A percentile compares a stretch with the other conserved stretches of the same genome.
Evolutionary conservation across 768 basidiomycete genomes (phyloP).

Genomic region (Hericium erinaceus): DNA sequence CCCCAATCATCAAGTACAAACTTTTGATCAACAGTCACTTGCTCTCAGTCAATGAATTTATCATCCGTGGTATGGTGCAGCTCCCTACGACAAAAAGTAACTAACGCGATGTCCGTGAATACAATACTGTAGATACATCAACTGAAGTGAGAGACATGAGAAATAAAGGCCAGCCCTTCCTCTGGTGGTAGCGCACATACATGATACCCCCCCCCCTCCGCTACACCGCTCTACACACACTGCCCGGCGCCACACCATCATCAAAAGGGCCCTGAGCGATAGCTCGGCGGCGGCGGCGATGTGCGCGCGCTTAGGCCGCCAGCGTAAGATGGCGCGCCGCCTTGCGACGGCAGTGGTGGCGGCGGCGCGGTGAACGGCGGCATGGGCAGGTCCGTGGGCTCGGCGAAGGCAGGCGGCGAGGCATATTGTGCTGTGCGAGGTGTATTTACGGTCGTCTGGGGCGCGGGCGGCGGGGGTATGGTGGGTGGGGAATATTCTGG

Average conservation of each 20-base stretch:
- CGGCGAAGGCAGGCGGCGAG: too few relatives aligned
- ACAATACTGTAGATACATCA: background rate
- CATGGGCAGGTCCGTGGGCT: too few relatives aligned
- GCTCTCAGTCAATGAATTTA: too few relatives aligned
- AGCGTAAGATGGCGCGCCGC: background rate
- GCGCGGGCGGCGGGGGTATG: background rate
- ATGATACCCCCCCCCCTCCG: background rate
- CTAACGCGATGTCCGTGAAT: background rate
- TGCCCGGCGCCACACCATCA: background rate
- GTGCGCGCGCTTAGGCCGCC: conserved; percentile 2
- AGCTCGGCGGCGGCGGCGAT: background rate
- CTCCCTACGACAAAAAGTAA: background rate
- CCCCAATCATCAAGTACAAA: too few relatives aligned
- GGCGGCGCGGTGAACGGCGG: background rate
- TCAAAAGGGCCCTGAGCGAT: background rate
- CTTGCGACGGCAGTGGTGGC: background rate
- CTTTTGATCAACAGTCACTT: too few relatives aligned
- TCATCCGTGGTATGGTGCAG: too few relatives aligned
- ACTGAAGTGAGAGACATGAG: background rate
- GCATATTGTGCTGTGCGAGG: too few relatives aligned
- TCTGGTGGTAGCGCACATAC: background rate
- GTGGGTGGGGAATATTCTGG: background rate
- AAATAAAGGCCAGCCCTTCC: background rate
- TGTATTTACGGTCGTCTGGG: background rate
- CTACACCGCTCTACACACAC: background rate